Evolutionary conservation across 169 alveolate genomes (phyloP), one percentile per base, ranked within the genome.

Genomic region (Cryptosporidium canis): DNA sequence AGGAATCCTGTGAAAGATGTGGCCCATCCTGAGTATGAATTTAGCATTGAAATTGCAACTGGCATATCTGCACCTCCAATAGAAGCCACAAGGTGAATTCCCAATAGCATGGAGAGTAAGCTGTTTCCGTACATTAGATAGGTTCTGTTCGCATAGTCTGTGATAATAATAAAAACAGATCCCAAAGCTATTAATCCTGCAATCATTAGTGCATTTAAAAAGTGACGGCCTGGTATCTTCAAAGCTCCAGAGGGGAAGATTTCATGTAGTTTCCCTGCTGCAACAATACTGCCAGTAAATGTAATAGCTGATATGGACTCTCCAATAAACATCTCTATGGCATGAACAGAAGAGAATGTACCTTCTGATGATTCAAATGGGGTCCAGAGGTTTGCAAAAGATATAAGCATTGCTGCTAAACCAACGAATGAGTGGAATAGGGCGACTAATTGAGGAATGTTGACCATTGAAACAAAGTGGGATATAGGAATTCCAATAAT

Each of bases 31-130:
- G 98, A 95, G 90, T 96, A 97, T 31, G 98, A 96, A 85, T 97
- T 97, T 85, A 97, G 83, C 93, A 95, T 94, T 61, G 98, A 95
- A 48, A 97, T 95, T 53, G 95, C 98, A 53, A 97, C 98, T 2
- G 98, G 99, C 99, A 96, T 97, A 91, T 96, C 98, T 63, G 98
- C 98, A 21, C 96, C 97, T 63, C 98, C 98, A 31, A 96, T 95
- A 41, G 97, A 93, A 84, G 96, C 95, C 67, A 96, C 96, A 39
- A 95, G 85, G 66, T 94, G 97, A 83, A 91, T 94, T 47, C 97
- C 98, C 47, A 93, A 92, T 91, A 91, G 90, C 85, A 91, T 92
- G 90, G 94, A 92, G 67, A 85, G 85, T 33, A 82, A 63, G 31
- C 92, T 77, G 47, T 90, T 90, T 64, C 83, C 94, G 55, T 92